These are phyloP conservation scores for Xylaria acuta DNA, from an alignment of 495 filamentous ascomycete species.

Conservation along the genomic window DNA sequence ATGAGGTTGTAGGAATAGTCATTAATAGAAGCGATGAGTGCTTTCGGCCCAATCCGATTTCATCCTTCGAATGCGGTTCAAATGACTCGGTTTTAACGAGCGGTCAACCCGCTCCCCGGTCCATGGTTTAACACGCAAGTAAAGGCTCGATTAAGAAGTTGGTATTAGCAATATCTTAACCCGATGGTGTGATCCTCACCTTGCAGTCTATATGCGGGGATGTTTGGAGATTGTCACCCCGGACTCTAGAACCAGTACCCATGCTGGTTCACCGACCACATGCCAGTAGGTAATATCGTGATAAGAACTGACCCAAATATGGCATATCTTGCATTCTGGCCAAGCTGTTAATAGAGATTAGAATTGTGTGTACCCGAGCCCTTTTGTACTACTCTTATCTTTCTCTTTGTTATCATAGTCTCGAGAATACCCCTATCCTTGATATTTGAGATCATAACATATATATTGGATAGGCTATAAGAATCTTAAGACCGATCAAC, in stretches of 20 bases:
- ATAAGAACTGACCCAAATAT: background rate
- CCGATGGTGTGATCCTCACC: conserved; percentile 15
- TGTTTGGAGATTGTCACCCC: conserved; percentile 7
- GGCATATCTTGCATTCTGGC: background rate
- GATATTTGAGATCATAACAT: background rate
- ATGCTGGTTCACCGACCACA: conserved; percentile 12
- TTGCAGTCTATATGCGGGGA: conserved; percentile 16
- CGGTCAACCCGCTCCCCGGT: background rate
- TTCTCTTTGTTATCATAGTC: background rate
- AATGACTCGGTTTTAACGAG: background rate
- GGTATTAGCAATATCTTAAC: conserved; percentile 10
- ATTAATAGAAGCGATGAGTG: background rate
- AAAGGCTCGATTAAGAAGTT: background rate
- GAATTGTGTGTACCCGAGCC: background rate
- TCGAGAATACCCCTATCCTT: background rate
- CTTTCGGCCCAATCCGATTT: background rate
- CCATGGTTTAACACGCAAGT: background rate
- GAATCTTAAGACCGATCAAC: background rate
- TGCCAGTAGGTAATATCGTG: background rate
- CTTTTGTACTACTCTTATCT: background rate
- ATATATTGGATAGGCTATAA: background rate
- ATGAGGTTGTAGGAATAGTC: background rate
- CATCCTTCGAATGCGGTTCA: background rate
- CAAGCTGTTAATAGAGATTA: background rate
- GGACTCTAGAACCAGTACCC: background rate